A percentile compares a stretch with the other conserved stretches of the same genome.
phyloP scores from a whole-genome alignment of 1,284 basidiomycete genomes.

The Apiotrichum gracile region DNA sequence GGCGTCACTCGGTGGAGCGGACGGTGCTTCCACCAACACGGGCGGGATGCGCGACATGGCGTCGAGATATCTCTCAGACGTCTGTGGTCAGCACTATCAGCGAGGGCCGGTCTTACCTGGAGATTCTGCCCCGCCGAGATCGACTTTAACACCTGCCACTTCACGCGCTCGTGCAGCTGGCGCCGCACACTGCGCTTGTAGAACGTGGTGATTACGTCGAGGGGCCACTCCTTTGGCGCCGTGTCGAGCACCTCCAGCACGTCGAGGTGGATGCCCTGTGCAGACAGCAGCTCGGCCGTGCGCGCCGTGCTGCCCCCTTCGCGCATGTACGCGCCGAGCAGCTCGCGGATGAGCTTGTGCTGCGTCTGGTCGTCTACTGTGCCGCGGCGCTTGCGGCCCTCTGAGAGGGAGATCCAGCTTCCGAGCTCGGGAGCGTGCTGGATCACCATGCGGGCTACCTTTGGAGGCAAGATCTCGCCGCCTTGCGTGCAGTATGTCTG shows the following conservation, averaged over 20 bases:
- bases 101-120: conserved; percentile 11
- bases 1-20: conserved; percentile 4
- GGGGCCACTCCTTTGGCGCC: conserved; percentile 68
- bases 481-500: conserved; percentile 74
- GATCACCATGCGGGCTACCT: conserved; percentile 53
- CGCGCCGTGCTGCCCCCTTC: conserved; percentile 61
- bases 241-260: conserved; percentile 65
- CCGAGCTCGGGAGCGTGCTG: conserved; percentile 49
- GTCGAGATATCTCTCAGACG: conserved; percentile 35
- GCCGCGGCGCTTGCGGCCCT: conserved; percentile 33
- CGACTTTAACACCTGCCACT: conserved; percentile 41
- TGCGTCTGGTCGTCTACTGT: conserved; percentile 56
- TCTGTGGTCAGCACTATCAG: conserved; percentile 11
- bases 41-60: conserved; percentile 28
- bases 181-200: conserved; percentile 69
- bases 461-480: conserved; percentile 62
- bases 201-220: conserved; percentile 67
- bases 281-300: conserved; percentile 64
- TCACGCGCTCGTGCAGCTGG: conserved; percentile 56
- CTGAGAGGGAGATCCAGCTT: conserved; percentile 55
- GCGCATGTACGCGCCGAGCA: conserved; percentile 74
- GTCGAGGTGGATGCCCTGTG: conserved; percentile 73
- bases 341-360: conserved; percentile 58
- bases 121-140: conserved; percentile 45
- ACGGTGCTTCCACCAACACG: conserved; percentile 13